Evolutionary conservation across 352 stramenopile species (phyloP).

Genomic region (Globisporangium camurandrum): DNA sequence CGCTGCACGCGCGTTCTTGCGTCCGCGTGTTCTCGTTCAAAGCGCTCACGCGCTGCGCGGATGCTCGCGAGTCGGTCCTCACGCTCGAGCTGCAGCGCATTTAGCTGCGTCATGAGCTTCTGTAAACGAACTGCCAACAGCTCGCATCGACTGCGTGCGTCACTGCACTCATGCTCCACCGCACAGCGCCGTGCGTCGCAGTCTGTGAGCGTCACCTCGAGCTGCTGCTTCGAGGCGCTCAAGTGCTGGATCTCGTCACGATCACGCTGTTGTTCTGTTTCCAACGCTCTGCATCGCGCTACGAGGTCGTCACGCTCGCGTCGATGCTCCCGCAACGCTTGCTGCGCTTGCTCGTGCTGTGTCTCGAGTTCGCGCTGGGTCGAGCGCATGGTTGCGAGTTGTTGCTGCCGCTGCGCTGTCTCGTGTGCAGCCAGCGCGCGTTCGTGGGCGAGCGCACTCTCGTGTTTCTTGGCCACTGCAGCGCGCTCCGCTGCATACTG

Average conservation of each 20-base stretch:
- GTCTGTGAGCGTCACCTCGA: constrained; percentile 11
- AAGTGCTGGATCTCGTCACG: constrained; percentile 8
- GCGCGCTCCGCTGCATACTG: constrained; percentile 22
- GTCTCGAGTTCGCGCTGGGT: constrained; percentile 27
- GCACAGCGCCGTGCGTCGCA: background rate
- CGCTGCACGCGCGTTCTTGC: constrained; percentile 12
- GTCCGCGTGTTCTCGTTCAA: constrained; percentile 14
- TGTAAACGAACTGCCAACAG: constrained; percentile 6
- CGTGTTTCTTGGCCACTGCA: constrained; percentile 20
- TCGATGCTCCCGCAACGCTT: background rate
- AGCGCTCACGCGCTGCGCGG: constrained; percentile 10
- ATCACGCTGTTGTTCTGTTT: constrained; percentile 5
- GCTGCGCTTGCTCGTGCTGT: constrained; percentile 19
- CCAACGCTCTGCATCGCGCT: constrained; percentile 7
- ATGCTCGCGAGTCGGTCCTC: constrained; percentile 12
- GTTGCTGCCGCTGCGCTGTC: constrained; percentile 28
- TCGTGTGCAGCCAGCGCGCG: constrained; percentile 27
- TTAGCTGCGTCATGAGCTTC: constrained; percentile 13
- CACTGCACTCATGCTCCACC: constrained; percentile 5
- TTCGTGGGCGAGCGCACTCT: constrained; percentile 24
- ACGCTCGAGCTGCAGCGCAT: constrained; percentile 14
- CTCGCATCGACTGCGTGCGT: constrained; percentile 4
- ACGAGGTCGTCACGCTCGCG: constrained; percentile 7
- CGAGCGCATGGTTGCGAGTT: constrained; percentile 37
- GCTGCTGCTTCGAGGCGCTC: constrained; percentile 15